Conservation (phyloP, 345 rosid genomes). For the Cardamine occulta region DNA sequence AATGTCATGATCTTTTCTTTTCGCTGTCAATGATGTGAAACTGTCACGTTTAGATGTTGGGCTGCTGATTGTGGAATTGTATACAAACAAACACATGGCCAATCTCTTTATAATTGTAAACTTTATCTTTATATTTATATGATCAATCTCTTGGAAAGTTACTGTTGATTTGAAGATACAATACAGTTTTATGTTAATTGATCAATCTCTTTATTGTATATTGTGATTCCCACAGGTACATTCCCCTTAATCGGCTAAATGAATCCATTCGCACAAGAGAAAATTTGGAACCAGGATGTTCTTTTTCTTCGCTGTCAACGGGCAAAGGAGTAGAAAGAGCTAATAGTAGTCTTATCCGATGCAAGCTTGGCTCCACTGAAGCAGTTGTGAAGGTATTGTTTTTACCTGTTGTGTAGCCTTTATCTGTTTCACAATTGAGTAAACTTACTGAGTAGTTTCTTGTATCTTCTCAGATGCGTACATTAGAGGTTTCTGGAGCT, state of each 20-base stretch:
- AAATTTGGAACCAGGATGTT: conserved; percentile 46
- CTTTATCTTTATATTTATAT: background rate
- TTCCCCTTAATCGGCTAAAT: conserved; percentile 68
- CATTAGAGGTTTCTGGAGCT: conserved; percentile 58
- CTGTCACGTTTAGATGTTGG: background rate
- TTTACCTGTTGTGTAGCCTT: conserved; percentile 17
- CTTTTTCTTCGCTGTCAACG: conserved; percentile 62
- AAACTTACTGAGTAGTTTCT: conserved; percentile 19
- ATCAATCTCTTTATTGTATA: conserved; percentile 18
- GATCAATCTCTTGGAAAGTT: background rate
- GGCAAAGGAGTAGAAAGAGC: conserved; percentile 64
- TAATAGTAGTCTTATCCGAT: conserved; percentile 62
- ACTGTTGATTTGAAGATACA: conserved; percentile 1
- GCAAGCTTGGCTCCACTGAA: conserved; percentile 69
- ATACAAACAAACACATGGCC: conserved; percentile 10
- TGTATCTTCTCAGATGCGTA: conserved; percentile 60
- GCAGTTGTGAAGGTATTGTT: conserved; percentile 77
- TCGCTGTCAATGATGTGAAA: conserved; percentile 2
- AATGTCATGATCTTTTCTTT: background rate
- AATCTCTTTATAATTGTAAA: background rate
- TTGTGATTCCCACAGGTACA: conserved; percentile 60
- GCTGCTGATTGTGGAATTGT: background rate
- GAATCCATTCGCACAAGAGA: conserved; percentile 47
- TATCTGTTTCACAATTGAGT: background rate
- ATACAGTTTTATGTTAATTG: conserved; percentile 10